Base-by-base conservation (phyloP, 345 rosid genomes). In the Citrus reticulata region DNA sequence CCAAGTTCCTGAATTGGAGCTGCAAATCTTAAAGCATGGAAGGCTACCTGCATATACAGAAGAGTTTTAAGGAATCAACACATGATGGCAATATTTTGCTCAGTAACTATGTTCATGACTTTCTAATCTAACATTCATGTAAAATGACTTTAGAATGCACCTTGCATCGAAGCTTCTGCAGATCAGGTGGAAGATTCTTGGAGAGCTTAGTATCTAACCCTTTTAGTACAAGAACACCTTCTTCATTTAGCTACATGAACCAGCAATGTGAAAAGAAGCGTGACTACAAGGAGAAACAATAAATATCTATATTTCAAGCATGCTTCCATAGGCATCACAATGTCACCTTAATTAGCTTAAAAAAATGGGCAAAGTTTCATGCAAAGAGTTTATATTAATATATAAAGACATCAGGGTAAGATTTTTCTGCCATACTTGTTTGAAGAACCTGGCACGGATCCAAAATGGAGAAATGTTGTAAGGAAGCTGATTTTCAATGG, bases 111-210 rank as follows among this genome's bases (percentile, higher is more conserved):
- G 4, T 22, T 29, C 13, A 66, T 78, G 3, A 9, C 5, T 67
- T n/a, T 24, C 34, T 19, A 42, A 71, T 42, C 29, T 51, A 19
- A 46, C 30, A 22, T 42, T 17, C 35, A 30, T 35, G 40, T 6
- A 13, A 69, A 17, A 4, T 62, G 25, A 77, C 13, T 54, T 67
- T 22, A 9, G 58, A 67, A 20, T 63, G 27, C 69, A 90, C 92
- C 92, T 91, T 91, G 83, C 97, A 93, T 62, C 91, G 83, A 30
- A 93, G 97, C 83, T 91, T 92, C 92, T 91, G 95, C 66, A 92
- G 81, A 85, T 91, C 97, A 30, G 81, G 70, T 51, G 90, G 92
- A 14, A 92, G 95, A 79, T 88, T 91, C 86, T 87, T 91, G 27
- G 97, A 84, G 55, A 91, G 90, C 80, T 86, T 88, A 70, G 95